Conservation (phyloP, 2,329 filamentous ascomycete species). For the Pseudohalonectria lignicola region DNA sequence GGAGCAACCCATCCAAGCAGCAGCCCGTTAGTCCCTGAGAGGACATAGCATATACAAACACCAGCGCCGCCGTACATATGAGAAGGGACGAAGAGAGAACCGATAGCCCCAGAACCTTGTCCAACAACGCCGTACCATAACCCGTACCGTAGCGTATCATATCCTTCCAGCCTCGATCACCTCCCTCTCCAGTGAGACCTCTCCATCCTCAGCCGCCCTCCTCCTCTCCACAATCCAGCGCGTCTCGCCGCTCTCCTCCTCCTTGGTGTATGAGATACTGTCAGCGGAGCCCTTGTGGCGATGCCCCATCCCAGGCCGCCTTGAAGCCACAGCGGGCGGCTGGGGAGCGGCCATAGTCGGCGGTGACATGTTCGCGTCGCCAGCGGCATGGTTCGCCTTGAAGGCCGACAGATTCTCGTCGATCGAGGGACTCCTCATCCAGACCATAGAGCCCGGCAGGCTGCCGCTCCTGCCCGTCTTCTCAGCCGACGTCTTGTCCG, state of each 20-base stretch:
- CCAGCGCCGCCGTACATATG: too few species aligned
- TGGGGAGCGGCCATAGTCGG: neutral
- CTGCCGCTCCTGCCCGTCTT: too few species aligned
- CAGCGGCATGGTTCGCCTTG: neutral
- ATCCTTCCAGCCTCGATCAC: constrained; percentile 47
- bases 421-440: neutral
- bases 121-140: too few species aligned
- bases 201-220: constrained; percentile 52
- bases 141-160: too few species aligned
- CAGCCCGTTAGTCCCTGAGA: too few species aligned
- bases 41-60: too few species aligned
- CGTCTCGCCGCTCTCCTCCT: constrained; percentile 45
- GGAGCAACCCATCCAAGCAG: too few species aligned
- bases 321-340: constrained; percentile 9
- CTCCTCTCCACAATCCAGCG: constrained; percentile 62
- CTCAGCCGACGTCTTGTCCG: too few species aligned
- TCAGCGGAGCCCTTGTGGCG: constrained; percentile 48
- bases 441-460: too few species aligned
- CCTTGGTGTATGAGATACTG: constrained; percentile 58
- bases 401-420: neutral
- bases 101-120: too few species aligned
- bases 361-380: neutral
- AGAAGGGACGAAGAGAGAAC: too few species aligned
- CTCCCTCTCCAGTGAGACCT: constrained; percentile 53
- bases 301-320: constrained; percentile 28